phyloP scores from a whole-genome alignment of 2,329 filamentous ascomycete species.

The Scedosporium minutisporum region DNA sequence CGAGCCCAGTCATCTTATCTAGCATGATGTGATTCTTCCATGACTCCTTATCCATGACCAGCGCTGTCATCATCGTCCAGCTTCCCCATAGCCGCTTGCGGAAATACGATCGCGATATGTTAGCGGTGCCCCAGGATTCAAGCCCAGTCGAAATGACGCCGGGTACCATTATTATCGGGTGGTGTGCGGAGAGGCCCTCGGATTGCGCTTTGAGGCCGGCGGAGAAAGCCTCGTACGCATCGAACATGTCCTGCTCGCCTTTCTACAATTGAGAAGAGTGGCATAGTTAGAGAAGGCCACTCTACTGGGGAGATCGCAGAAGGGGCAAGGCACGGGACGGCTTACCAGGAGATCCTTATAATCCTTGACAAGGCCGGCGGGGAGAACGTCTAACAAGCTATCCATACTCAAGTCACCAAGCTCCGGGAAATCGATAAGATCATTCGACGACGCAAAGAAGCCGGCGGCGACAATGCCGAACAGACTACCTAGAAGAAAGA shows the following conservation, averaged over 20 bases:
- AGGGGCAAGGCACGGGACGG: slow-evolving; percentile 9
- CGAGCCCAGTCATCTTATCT: slow-evolving; percentile 80
- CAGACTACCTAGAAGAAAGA: slow-evolving; percentile 82
- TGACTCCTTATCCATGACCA: slow-evolving; percentile 83
- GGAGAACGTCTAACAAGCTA: slow-evolving; percentile 75
- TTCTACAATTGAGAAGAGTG: slow-evolving; percentile 38
- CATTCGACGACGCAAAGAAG: slow-evolving; percentile 82
- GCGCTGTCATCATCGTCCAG: slow-evolving; percentile 96
- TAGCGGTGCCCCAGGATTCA: slow-evolving; percentile 91
- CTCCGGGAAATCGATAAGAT: slow-evolving; percentile 73
- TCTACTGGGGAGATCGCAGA: not conserved
- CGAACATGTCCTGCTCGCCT: slow-evolving; percentile 70
- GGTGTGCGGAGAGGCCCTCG: slow-evolving; percentile 71
- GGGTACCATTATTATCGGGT: slow-evolving; percentile 93
- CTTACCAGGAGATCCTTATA: slow-evolving; percentile 74
- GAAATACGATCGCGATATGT: slow-evolving; percentile 81
- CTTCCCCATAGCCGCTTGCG: slow-evolving; percentile 92
- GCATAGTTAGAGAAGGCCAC: not conserved
- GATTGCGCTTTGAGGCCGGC: slow-evolving; percentile 74
- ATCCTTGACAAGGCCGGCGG: slow-evolving; percentile 75
- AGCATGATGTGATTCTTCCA: slow-evolving; percentile 99
- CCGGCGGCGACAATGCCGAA: slow-evolving; percentile 82
- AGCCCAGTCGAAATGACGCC: slow-evolving; percentile 95
- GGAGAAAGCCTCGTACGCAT: slow-evolving; percentile 88
- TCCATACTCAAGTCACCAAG: slow-evolving; percentile 71